Base-by-base conservation (phyloP, 345 rosid species). In the Bruguiera sexangula region DNA sequence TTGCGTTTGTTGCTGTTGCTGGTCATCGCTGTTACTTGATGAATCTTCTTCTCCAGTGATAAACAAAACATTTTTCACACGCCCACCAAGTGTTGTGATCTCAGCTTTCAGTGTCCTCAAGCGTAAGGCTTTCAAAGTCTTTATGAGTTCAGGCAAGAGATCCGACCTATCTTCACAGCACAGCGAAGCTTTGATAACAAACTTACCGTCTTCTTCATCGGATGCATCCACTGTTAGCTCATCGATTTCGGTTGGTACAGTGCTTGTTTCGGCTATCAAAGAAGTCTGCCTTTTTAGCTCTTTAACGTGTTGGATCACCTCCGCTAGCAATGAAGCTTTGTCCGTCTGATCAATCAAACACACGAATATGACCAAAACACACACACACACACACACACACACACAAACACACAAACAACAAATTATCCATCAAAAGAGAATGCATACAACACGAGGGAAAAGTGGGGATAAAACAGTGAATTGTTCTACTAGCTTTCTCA, bases 261-360 rank as follows among this genome's bases (percentile, higher is more conserved):
- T 85, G 73, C 88, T 92, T 46, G 93, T 85, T 78, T 92, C 99
- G 0, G 92, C 90, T 71, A 92, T 88, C 72, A 88, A 66, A 27
- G 89, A 82, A 9, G 96, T 92, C 81, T 88, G 93, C 34, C 91
- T 85, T 76, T 88, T 88, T 18, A 92, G 84, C 80, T 95, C 99
- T 73, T 90, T 95, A 21, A 95, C 96, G 34, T 92, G 96, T 70
- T 95, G 99, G 80, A 95, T 95, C 36, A 95, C 99, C 78, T 95
- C 99, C 15, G 97, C 99, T 37, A 95, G 85, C 85, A 95, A 74
- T 34, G 99, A 95, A 6, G 99, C 99, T 79, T 95, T 95, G 82
- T 95, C 99, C 69, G 99, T 95, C 99, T 92, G 61, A 56, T 13
- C 50, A 43, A 2, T 43, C 50, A 43, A 43, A 43, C 50, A 13